Base-by-base conservation (phyloP, 1,284 basidiomycete species). In the Stereum hirsutum region DNA sequence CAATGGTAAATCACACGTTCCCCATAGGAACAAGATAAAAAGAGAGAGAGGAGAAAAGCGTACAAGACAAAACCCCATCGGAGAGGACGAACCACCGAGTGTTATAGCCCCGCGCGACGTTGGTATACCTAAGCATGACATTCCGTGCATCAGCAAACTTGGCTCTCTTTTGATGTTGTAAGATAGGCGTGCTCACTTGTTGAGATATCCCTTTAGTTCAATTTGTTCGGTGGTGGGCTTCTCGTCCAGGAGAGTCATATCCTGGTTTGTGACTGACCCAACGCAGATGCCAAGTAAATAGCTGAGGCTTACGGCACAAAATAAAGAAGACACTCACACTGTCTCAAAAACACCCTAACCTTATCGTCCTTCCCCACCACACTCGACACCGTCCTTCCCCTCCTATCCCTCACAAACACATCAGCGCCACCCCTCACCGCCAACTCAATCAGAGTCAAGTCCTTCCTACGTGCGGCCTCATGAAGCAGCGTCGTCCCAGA, bases 61-160 rank as follows among this genome's bases (percentile, higher is more conserved):
- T 57, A 85, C 89, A 93, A 23, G 86, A 89, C 10, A 95, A 64
- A 26, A 87, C 70, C 5, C 92, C 95, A 48, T 89, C 79, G 53
- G 89, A 81, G 30, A 98, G 74, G 0, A 97, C 92, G 56, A 98
- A 96, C 92, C 94, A 98, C 0, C 95, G 74, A 0, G 88, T 88
- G 53, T 84, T 86, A 63, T 94, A 97, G 0, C 95, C 93, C 52
- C 81, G 80, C 0, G 90, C 90, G 31, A 94, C 82, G 53, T 94
- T 95, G 4, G 86, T 83, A 59, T 92, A 95, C n/a, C n/a, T n/a
- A n/a, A n/a, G n/a, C n/a, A n/a, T n/a, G n/a, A n/a, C n/a, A n/a
- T n/a, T n/a, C n/a, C n/a, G n/a, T n/a, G n/a, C n/a, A n/a, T n/a
- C n/a, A n/a, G n/a, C n/a, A n/a, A n/a, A n/a, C n/a, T n/a, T n/a